Evolutionary conservation across 371 early-diverging fungal genomes (phyloP), one percentile per base, ranked within the genome.

Genomic region (Phascolomyces articulosus): DNA sequence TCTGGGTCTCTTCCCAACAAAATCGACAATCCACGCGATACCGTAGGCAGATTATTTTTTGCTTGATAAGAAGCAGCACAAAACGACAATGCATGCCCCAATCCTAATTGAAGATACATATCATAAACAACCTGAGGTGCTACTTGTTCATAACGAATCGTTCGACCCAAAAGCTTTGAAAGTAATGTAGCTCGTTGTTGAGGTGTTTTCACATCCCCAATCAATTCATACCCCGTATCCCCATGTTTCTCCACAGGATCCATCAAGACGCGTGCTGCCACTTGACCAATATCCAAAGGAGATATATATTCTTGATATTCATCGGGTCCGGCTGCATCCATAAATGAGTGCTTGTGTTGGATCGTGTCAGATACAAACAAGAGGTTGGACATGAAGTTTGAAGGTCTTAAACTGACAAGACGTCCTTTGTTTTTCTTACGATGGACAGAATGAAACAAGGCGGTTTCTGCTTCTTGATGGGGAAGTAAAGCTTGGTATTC

Each of bases 321-420:
- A 34, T 73, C 62, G 0, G 51, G 44, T 0, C 63, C 68, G 3
- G n/a, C 4, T 0, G 29, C 55, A 47, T 65, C 69, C 38, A 69
- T 69, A 9, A 18, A 31, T 3, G 3, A 13, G 11, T 27, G 31
- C 27, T 60, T 48, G 34, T 55, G 18, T 29, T n/a, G 16, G 1
- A 64, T n/a, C 3, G 28, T 49, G 6, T 47, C 47, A 8, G 47
- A 9, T 6, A 16, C 6, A 47, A 47, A 47, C 6, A 47, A 47
- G 8, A 47, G 16, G 44, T 78, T 78, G 21, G 73, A 59, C 68
- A 74, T 71, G 66, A 79, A 79, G 0, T 62, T 55, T 51, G 61
- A 63, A 2, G 79, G 79, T 23, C 79, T 70, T 7, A 79, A 66
- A 1, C 74, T 47, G 1, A 79, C 74, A 40, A 63, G 64, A 11